Evolutionary conservation across 2,329 filamentous ascomycete genomes (phyloP), one percentile per base, ranked within the genome.

Genomic region (Xylariaceae sp.): DNA sequence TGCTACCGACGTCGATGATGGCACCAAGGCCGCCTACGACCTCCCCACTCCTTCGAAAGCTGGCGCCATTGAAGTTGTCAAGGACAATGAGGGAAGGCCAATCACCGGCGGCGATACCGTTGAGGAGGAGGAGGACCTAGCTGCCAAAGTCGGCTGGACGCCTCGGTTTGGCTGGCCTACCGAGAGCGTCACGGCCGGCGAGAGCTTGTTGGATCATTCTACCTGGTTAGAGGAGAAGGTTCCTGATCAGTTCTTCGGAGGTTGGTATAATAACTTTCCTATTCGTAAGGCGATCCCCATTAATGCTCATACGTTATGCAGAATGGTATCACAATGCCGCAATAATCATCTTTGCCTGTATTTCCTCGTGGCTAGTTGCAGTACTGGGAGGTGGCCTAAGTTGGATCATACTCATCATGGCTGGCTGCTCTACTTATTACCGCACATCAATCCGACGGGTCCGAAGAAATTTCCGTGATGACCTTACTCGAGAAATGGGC

Each of bases 311-410:
- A 3, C 20, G 9, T 47, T 55, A 20, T 57, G 48, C 62, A 91
- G 92, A 98, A 73, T 99, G 95, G 95, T 99, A 98, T 74, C 93
- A 99, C 74, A 99, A 99, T 73, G 87, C 93, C 2, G 95, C 81
- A n/a, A 79, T 99, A 59, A 97, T 99, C 70, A 81, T 93, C 63
- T 97, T 99, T 70, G 91, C 93, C 49, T 97, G 92, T 71, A 79
- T 99, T 50, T 80, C 85, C 26, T 96, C 93, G 20, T 99, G 93
- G 93, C 81, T 96, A 3, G 81, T 97, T 40, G 93, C 93, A 26
- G 81, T 93, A 19, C 79, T 99, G 9, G 95, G 96, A 43, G 95
- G 95, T 58, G 95, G 95, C 20, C 81, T 99, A 14, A 93, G 85
- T 56, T 99, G 93, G 93, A 81, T 99, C 60, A 89, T 97, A 67